Evolutionary conservation across 1,139 yeast species (phyloP).

Genomic region (Blastobotrys capitulatus): DNA sequence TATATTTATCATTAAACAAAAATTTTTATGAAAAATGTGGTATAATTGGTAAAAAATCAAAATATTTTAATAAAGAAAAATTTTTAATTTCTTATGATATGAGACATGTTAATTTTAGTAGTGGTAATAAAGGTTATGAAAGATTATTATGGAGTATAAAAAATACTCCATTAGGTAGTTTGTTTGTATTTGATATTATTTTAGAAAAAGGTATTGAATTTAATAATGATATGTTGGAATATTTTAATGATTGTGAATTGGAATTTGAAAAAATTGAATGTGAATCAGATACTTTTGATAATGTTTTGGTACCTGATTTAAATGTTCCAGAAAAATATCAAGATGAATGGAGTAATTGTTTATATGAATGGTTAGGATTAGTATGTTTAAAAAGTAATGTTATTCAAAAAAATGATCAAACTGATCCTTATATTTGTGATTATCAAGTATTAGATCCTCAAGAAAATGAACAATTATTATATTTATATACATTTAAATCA

Average conservation of each 20-base stretch:
- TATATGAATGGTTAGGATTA: slow-evolving; percentile 32
- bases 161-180: slow-evolving; percentile 21
- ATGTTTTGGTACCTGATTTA: slow-evolving; percentile 16
- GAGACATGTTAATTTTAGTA: slow-evolving; percentile 7
- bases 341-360: slow-evolving; percentile 30
- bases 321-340: slow-evolving; percentile 13
- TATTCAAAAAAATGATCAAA: slow-evolving; percentile 13
- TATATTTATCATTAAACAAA: slow-evolving; percentile 31
- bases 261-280: background rate
- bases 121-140: slow-evolving; percentile 26
- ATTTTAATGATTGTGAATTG: background rate
- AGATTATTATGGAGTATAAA: slow-evolving; percentile 39
- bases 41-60: slow-evolving; percentile 26
- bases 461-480: slow-evolving; percentile 3
- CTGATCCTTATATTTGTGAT: slow-evolving; percentile 25
- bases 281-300: background rate
- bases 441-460: slow-evolving; percentile 19
- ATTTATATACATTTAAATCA: slow-evolving; percentile 11
- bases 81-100: slow-evolving; percentile 20
- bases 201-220: slow-evolving; percentile 3
- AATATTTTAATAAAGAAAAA: slow-evolving; percentile 6
- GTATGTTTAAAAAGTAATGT: slow-evolving; percentile 21
- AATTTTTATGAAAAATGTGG: slow-evolving; percentile 34
- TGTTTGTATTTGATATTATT: background rate
- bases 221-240: background rate